Conservation (phyloP, 2,329 filamentous ascomycete genomes). For the Xylaria sp. region DNA sequence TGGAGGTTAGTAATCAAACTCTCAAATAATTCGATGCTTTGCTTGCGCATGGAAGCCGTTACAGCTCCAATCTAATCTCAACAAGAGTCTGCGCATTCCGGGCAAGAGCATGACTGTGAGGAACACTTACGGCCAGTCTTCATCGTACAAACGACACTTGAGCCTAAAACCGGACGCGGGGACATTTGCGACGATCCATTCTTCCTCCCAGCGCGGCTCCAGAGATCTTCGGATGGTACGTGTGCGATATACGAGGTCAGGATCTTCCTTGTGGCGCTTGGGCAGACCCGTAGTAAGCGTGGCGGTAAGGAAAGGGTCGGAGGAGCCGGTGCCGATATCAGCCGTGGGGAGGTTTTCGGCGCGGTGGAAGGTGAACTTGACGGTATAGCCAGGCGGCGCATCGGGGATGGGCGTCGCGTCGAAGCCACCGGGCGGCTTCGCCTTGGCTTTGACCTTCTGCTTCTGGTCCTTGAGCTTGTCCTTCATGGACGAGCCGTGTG, state of each 20-base stretch:
- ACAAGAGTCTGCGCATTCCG: background rate
- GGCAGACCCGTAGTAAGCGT: slow-evolving; percentile 78
- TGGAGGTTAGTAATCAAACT: background rate
- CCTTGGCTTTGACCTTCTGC: slow-evolving; percentile 54
- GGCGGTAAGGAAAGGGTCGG: slow-evolving; percentile 84
- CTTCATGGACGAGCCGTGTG: slow-evolving; percentile 46
- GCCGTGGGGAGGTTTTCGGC: slow-evolving; percentile 84
- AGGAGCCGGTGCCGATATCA: slow-evolving; percentile 80
- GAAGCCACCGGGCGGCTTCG: slow-evolving; percentile 78
- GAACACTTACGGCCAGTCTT: slow-evolving; percentile 72
- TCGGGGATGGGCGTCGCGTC: slow-evolving; percentile 81
- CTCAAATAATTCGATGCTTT: background rate
- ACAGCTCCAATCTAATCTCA: background rate
- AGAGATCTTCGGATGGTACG: slow-evolving; percentile 77
- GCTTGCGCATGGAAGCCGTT: too few species aligned
- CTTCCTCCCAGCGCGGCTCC: slow-evolving; percentile 82
- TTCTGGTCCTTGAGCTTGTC: slow-evolving; percentile 52
- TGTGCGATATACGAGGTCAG: slow-evolving; percentile 78
- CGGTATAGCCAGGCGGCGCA: slow-evolving; percentile 81
- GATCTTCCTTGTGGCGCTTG: slow-evolving; percentile 86
- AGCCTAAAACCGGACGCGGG: slow-evolving; percentile 83
- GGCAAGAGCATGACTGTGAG: background rate
- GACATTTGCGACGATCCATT: slow-evolving; percentile 90
- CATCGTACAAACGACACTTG: slow-evolving; percentile 89
- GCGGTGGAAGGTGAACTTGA: slow-evolving; percentile 85